These are phyloP conservation scores for Kazachstania taianensis DNA, from an alignment of 805 yeast species.

Conservation along the genomic window DNA sequence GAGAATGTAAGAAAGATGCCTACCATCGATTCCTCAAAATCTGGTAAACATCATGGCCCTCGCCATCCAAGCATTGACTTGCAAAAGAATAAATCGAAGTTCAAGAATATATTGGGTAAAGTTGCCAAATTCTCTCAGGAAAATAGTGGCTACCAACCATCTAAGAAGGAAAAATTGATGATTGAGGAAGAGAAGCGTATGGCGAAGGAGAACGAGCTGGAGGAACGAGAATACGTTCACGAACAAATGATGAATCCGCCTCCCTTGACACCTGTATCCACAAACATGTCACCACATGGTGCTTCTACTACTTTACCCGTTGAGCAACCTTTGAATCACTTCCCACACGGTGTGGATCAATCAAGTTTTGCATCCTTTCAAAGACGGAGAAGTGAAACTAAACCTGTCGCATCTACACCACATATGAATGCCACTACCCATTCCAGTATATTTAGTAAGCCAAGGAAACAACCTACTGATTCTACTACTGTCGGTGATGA, in stretches of 20 bases:
- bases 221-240: slow-evolving; percentile 1
- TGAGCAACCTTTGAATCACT: slow-evolving; percentile 6
- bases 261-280: neutral
- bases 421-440: slow-evolving; percentile 4
- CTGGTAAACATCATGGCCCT: neutral
- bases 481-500: slow-evolving; percentile 4
- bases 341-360: slow-evolving; percentile 3
- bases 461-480: neutral
- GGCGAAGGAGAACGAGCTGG: neutral
- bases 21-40: neutral
- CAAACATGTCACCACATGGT: slow-evolving; percentile 8
- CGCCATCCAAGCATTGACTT: too few relatives aligned
- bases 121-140: slow-evolving; percentile 28
- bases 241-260: slow-evolving; percentile 5
- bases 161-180: slow-evolving; percentile 11
- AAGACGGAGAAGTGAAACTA: slow-evolving; percentile 3
- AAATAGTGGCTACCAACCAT: slow-evolving; percentile 26
- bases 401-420: neutral
- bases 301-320: slow-evolving; percentile 14
- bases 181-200: slow-evolving; percentile 4
- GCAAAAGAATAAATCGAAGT: slow-evolving; percentile 10
- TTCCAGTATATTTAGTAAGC: slow-evolving; percentile 9
- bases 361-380: slow-evolving; percentile 10
- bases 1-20: slow-evolving; percentile 3
- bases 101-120: slow-evolving; percentile 22